Evolutionary conservation across 2,329 filamentous ascomycete species (phyloP), one percentile per base, ranked within the genome.

Genomic region (Pseudogymnoascus sp.): DNA sequence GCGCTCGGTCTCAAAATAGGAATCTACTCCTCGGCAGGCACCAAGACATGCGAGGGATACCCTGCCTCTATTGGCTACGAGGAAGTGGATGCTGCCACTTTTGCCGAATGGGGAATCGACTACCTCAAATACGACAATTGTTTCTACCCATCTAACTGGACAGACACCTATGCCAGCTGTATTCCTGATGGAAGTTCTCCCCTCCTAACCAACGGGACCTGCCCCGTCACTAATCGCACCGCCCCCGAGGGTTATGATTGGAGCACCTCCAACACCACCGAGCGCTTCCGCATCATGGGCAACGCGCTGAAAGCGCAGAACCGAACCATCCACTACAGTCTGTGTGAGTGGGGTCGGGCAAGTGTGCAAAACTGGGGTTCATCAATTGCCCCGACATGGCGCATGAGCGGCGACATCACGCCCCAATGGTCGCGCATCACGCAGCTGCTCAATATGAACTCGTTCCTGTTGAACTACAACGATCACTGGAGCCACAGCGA

Each of bases 101-200:
- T 82, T 69, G 80, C 81, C 1, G 75, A 77, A 16, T 86, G 83
- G 83, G 82, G 80, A 2, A 77, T 86, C 63, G 83, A 85, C 68
- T 85, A 84, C 63, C 71, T 83, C 12, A 84, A 84, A 72, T 84
- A 83, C 67, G 83, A 85, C 68, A 84, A 84, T 70, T 85, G 82
- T 31, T 31, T 31, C 71, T 71, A 76, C 59, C 76, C 76, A 1
- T 56, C 67, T 4, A 71, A 75, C 25, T 77, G 76, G 75, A 68
- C 66, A 7, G 74, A 77, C 64, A 62, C 72, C 37, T 77, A 77
- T 64, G 72, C 69, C 6, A 67, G 65, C 65, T 81, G 76, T 65
- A 72, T 78, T 6, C 76, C 77, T 0, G 77, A 80, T 4, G 63
- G 66, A 12, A 69, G 66, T 21, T 64, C 69, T 69, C 66, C 68